Conservation (phyloP, 202 grass and related monocot species). For the Schoenoplectus triqueter region DNA sequence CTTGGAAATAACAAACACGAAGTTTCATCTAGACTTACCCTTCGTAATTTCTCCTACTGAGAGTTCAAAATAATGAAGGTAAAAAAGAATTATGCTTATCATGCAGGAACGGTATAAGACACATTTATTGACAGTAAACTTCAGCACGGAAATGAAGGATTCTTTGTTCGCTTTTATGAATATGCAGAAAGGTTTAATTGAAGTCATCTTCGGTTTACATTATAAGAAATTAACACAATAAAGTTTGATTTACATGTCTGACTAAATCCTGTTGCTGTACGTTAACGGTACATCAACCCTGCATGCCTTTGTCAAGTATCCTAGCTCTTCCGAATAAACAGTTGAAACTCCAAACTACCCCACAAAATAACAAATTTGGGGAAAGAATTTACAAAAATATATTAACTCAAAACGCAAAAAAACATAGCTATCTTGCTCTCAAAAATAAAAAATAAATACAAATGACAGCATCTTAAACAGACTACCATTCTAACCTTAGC, state of each 20-base stretch:
- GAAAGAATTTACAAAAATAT: constrained; percentile 26
- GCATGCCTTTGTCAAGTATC: constrained; percentile 14
- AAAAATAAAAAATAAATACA: constrained; percentile 24
- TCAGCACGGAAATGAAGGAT: not conserved
- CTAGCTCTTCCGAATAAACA: not conserved
- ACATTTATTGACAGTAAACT: not conserved
- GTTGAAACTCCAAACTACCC: not conserved
- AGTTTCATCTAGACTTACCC: not conserved
- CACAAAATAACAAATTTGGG: constrained; percentile 35
- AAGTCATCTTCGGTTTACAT: not conserved
- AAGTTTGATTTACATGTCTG: not conserved
- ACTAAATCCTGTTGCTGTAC: not conserved
- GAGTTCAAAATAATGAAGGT: not conserved
- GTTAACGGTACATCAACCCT: not conserved
- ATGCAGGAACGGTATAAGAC: not conserved
- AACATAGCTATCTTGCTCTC: constrained; percentile 24
- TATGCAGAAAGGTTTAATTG: not conserved
- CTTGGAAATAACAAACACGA: too few species aligned
- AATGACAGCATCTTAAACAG: not conserved
- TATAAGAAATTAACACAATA: not conserved
- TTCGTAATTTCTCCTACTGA: not conserved
- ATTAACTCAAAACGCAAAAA: constrained; percentile 4
- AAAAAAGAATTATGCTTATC: not conserved
- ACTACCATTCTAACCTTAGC: constrained; percentile 32
- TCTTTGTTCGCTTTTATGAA: constrained; percentile 11